Evolutionary conservation across 1,139 yeast genomes (phyloP), one percentile per base, ranked within the genome.

Genomic region (Magnusiomyces magnusii): DNA sequence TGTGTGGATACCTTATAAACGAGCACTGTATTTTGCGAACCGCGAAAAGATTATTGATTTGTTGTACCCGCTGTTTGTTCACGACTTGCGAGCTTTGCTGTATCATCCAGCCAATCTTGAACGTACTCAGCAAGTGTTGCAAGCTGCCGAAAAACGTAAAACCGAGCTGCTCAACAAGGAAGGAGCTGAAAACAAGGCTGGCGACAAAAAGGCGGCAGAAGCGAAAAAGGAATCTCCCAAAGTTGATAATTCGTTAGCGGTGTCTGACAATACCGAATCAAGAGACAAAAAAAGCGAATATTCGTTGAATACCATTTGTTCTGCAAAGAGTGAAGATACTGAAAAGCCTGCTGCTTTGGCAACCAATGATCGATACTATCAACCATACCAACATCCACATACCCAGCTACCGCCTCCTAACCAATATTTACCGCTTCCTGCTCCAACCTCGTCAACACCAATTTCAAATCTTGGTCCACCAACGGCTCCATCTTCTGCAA

Each of bases 1-100:
- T 58, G 98, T 97, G 98, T 92, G 98, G 98, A 91, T 92, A 64
- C 97, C 98, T 0, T 91, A 91, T 72, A 97, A 91, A 66, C 79
- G 97, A 58, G 98, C 97, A 0, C 77, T 88, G 57, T 87, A 89
- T 31, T 87, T 91, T 84, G 97, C 97, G 42, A 91, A 88, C 74
- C 79, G 88, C 66, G 97, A 92, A 73, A 87, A 89, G 54, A 90
- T 92, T 62, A 90, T 87, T 50, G 97, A 91, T 70, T 72, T 86
- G 65, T 79, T 92, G 65, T 91, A 89, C 70, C 97, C 97, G 1
- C 78, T 91, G 62, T 90, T 91, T 73, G 95, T 89, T 28, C 81
- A 72, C 86, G 65, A 79, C 91, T 65, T 91, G 89, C 71, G 97
- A 68, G 86, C 84, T 47, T 82, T 86, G 58, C 84, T 73, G 52